Base-by-base conservation (phyloP, 192 early-diverging fungal species). In the Mortierella alpina region DNA sequence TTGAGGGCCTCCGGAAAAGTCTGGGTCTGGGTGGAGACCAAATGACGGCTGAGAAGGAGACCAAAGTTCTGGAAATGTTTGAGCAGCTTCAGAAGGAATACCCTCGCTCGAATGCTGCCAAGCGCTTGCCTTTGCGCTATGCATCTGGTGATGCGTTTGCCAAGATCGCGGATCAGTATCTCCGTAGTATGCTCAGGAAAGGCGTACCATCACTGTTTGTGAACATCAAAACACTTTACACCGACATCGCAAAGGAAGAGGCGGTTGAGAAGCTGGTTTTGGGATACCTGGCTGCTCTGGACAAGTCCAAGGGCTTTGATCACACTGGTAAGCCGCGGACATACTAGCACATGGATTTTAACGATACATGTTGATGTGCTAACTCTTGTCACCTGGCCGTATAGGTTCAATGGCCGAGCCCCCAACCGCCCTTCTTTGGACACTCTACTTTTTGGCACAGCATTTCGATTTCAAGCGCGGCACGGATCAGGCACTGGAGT, bases 161-260 rank as follows among this genome's bases (percentile, higher is more conserved):
- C 45, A 75, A 63, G 22, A 82, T 89, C 55, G 88, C 90, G 14
- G 93, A 94, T 57, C 78, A 75, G 23, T 92, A 94, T 63, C 82
- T 95, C 22, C 89, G 91, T 50, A 85, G 78, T 31, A 90, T 90
- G 50, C 90, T 99, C 73, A 90, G 92, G 71, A 97, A 97, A 84
- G 96, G 96, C 47, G 95, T 99, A 17, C 96, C 96, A 10, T 99
- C 98, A 3, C 80, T 97, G 49, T 98, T 99, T 72, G 89, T 90
- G 56, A 92, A 89, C 73, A 74, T 96, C 68, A 95, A 94, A 83
- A 86, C 85, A 15, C 85, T 95, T 12, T 96, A 95, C 66, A 62
- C 59, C 17, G 72, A 90, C 72, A 73, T 83, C 6, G 87, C 84
- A 31, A 97, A 98, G 86, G 88, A 85, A 5, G 65, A 66, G 6